Evolutionary conservation across 345 rosid genomes (phyloP).

Genomic region (Lenwebbia sp.): DNA sequence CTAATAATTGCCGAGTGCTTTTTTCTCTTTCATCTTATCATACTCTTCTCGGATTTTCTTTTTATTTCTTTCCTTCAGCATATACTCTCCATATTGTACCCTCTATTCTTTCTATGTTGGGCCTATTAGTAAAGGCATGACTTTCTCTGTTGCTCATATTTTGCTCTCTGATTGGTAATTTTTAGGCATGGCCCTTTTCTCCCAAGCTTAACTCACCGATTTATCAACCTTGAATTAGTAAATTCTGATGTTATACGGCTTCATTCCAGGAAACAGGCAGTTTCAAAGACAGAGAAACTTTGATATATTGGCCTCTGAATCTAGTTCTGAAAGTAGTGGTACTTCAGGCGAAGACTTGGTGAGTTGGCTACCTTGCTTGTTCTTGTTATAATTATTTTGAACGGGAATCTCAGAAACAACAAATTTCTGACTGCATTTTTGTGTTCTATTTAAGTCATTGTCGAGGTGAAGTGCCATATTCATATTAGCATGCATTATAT

Average conservation of each 20-base stretch:
- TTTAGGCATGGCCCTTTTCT: not conserved
- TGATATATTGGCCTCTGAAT: conserved; percentile 40
- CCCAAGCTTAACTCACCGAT: not conserved
- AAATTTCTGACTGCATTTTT: not conserved
- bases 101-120: not conserved
- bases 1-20: not conserved
- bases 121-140: not conserved
- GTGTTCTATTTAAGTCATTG: not conserved
- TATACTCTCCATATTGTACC: not conserved
- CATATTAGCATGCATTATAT: not conserved
- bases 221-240: not conserved
- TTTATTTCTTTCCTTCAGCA: not conserved
- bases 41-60: not conserved
- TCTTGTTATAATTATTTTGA: not conserved
- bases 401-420: not conserved
- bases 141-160: not conserved
- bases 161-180: not conserved
- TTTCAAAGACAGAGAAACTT: conserved; percentile 23
- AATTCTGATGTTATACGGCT: not conserved
- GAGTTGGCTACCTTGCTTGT: conserved; percentile 13
- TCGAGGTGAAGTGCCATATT: not conserved
- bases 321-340: conserved; percentile 29
- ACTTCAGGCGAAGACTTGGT: conserved; percentile 45
- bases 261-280: conserved; percentile 53
- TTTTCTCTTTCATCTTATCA: not conserved